Evolutionary conservation across 202 grass and related monocot genomes (phyloP), one percentile per base, ranked within the genome.

Genomic region (Panicum hallii): DNA sequence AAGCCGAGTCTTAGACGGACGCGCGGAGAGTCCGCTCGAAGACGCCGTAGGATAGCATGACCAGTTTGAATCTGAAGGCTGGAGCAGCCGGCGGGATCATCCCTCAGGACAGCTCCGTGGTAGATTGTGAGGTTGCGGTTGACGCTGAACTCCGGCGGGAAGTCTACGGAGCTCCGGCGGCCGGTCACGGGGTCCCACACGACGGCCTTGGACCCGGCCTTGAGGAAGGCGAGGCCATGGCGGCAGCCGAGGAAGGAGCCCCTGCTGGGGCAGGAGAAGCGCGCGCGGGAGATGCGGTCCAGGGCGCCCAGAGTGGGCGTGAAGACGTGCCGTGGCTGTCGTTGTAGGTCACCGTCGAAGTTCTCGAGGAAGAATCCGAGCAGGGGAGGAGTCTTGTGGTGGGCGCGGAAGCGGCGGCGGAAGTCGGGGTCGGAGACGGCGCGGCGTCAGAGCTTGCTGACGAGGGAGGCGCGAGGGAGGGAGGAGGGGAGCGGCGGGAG

Each of bases 381-480:
- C 11, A 63, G 9, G 3, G 55, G 56, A 16, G 40, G 74, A 4
- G 57, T 45, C 3, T 42, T 22, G 23, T 78, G 75, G 75, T 48
- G 43, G 58, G 58, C 43, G 8, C 75, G 58, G 58, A 78, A 78
- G 58, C 14, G 22, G 55, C 57, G 41, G 75, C n/a, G 43, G 11
- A 63, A 63, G 2, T 4, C 4, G n/a, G 75, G 57, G 43, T 47
- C 75, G 15, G 43, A 63, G 42, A 78, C 2, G 75, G 57, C 9
- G 52, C 52, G 72, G 72, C 34, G 3, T 34, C 52, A 75, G 72
- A 43, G 67, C 67, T 70, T 70, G 67, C 43, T 26, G 10, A 70
- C 67, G 42, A 45, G 20, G 43, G 67, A 70, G 42, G 67, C 42
- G 20, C 11, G 53, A 4, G 53, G 16, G n/a, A 45, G 43, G 68